Conservation (phyloP, 768 basidiomycete genomes). For the Mycena maculata region DNA sequence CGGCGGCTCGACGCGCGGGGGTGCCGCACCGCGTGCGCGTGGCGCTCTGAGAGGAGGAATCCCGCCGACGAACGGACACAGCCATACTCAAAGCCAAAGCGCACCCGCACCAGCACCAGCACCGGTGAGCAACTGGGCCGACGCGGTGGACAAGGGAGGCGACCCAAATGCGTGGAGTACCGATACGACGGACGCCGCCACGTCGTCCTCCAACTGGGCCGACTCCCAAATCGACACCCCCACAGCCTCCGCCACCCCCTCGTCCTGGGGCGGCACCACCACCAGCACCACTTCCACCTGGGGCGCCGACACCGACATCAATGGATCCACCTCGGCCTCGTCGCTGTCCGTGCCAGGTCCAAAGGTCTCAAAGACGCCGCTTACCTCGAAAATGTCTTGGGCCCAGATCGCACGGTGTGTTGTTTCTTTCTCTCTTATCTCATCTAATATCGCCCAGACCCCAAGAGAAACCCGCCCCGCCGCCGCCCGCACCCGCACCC, state of each 20-base stretch:
- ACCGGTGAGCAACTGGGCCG: constrained; percentile 53
- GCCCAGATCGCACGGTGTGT: constrained; percentile 84
- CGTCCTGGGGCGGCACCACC: constrained; percentile 46
- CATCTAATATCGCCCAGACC: constrained; percentile 52
- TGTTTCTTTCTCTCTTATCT: constrained; percentile 18
- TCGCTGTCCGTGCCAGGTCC: constrained; percentile 40
- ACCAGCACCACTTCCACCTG: constrained; percentile 47
- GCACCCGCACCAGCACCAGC: constrained; percentile 33
- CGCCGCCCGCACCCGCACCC: constrained; percentile 49
- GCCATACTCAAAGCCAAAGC: constrained; percentile 36
- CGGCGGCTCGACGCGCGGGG: constrained; percentile 71
- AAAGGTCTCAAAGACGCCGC: constrained; percentile 63
- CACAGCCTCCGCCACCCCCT: constrained; percentile 46
- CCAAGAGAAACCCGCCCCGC: constrained; percentile 71
- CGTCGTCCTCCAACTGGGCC: constrained; percentile 41
- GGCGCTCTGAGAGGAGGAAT: constrained; percentile 59
- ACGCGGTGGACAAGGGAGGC: constrained; percentile 39
- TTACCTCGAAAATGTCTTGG: constrained; percentile 86
- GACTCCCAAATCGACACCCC: constrained; percentile 51
- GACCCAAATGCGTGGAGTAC: constrained; percentile 43
- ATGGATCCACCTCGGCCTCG: constrained; percentile 54
- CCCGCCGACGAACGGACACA: constrained; percentile 47
- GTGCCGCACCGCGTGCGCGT: constrained; percentile 60
- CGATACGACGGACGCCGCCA: constrained; percentile 32
- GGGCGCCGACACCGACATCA: constrained; percentile 50